phyloP scores from a whole-genome alignment of 2,329 filamentous ascomycete species.

The Penicillium sp. region DNA sequence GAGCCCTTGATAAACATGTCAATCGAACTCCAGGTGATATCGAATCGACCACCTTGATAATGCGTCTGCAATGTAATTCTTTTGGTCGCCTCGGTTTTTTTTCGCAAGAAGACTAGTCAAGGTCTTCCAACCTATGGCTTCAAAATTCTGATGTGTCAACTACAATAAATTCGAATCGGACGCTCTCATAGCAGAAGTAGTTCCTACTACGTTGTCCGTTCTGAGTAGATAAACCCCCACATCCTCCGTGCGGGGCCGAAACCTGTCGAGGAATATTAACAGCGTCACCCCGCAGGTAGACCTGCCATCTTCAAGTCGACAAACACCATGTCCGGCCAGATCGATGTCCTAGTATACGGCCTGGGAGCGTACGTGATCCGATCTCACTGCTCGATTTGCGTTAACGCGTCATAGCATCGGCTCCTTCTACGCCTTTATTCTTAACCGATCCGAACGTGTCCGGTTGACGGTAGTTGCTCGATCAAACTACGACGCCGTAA shows the following conservation, averaged over 20 bases:
- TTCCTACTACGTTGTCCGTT: too few relatives aligned
- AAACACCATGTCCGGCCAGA: conserved; percentile 26
- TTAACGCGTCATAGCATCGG: conserved; percentile 44
- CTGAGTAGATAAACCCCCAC: not conserved
- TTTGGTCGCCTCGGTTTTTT: too few relatives aligned
- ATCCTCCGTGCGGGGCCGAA: not conserved
- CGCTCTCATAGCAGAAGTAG: too few relatives aligned
- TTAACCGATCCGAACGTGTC: conserved; percentile 41
- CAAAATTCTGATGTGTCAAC: too few relatives aligned
- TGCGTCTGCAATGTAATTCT: too few relatives aligned
- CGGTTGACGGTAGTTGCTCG: conserved; percentile 43
- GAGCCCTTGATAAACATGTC: too few relatives aligned
- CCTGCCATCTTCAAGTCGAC: not conserved
- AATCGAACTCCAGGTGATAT: too few relatives aligned
- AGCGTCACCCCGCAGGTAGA: not conserved
- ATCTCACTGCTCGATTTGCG: not conserved
- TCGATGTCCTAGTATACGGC: conserved; percentile 49
- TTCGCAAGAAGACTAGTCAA: too few relatives aligned
- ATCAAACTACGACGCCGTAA: conserved; percentile 45
- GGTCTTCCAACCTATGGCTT: too few relatives aligned
- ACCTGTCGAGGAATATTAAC: not conserved
- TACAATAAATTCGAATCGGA: too few relatives aligned
- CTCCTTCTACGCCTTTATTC: conserved; percentile 54
- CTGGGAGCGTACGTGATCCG: conserved; percentile 49
- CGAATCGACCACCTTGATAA: too few relatives aligned